Conservation (phyloP, 2,329 filamentous ascomycete genomes). For the Lojkania enalia region DNA sequence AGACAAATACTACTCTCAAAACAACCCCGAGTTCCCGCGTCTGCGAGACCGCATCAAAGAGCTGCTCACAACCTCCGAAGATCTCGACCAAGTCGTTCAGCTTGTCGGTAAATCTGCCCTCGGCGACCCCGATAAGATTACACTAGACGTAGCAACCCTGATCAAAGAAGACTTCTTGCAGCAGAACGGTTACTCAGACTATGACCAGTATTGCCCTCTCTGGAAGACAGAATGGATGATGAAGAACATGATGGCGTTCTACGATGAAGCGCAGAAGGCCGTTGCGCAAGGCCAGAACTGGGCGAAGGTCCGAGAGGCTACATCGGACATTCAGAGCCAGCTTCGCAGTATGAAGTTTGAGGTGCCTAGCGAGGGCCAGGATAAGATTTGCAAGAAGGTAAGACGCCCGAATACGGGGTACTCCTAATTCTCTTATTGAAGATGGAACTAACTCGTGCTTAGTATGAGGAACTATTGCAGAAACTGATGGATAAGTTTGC, state of each 20-base stretch:
- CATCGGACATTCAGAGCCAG: constrained; percentile 79
- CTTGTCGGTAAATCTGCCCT: constrained; percentile 96
- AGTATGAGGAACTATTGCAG: constrained; percentile 93
- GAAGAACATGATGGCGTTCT: constrained; percentile 98
- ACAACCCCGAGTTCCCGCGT: constrained; percentile 90
- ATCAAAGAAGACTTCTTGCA: constrained; percentile 99
- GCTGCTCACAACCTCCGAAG: constrained; percentile 91
- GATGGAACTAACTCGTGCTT: constrained; percentile 45
- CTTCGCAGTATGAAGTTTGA: constrained; percentile 97
- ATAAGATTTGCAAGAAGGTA: constrained; percentile 81
- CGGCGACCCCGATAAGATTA: constrained; percentile 97
- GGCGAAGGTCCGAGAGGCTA: constrained; percentile 90
- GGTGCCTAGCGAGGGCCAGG: constrained; percentile 81
- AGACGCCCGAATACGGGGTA: constrained; percentile 25
- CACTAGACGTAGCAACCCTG: constrained; percentile 84
- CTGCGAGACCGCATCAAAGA: constrained; percentile 92
- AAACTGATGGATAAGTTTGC: constrained; percentile 97
- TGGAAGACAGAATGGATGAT: constrained; percentile 99
- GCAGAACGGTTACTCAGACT: constrained; percentile 98
- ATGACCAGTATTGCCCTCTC: constrained; percentile 97
- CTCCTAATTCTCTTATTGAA: neutral
- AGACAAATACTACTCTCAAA: constrained; percentile 92
- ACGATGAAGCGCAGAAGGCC: constrained; percentile 96
- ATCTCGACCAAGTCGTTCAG: constrained; percentile 97
- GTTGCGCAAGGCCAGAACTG: constrained; percentile 88